phyloP scores from a whole-genome alignment of 768 basidiomycete genomes.

The Clathrus columnatus region DNA sequence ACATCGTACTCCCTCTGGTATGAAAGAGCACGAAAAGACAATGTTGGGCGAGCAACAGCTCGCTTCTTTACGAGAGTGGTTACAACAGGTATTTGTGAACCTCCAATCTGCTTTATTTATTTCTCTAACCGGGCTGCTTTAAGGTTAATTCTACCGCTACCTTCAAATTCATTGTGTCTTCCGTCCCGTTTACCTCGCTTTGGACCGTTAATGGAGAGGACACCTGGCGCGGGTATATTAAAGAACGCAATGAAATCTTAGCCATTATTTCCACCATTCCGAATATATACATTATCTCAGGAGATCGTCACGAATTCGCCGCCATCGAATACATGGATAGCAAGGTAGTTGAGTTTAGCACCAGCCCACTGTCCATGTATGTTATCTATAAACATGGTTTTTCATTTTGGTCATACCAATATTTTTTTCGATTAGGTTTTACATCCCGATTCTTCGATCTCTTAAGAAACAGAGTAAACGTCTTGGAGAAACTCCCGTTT shows the following conservation, averaged over 20 bases:
- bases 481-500: slow-evolving; percentile 5
- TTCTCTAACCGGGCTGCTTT: not conserved
- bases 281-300: slow-evolving; percentile 61
- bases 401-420: not conserved
- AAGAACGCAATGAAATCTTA: slow-evolving; percentile 52
- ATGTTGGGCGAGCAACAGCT: slow-evolving; percentile 68
- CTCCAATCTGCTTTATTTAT: not conserved
- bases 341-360: slow-evolving; percentile 55
- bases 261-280: slow-evolving; percentile 53
- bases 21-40: slow-evolving; percentile 28
- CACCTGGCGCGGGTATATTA: slow-evolving; percentile 58
- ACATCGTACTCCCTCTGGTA: slow-evolving; percentile 34
- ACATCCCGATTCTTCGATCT: slow-evolving; percentile 51
- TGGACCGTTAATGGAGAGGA: slow-evolving; percentile 61
- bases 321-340: slow-evolving; percentile 49
- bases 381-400: not conserved
- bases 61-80: slow-evolving; percentile 53
- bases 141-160: slow-evolving; percentile 61
- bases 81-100: slow-evolving; percentile 32
- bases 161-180: slow-evolving; percentile 71
- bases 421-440: slow-evolving; percentile 28
- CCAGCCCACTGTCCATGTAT: slow-evolving; percentile 54
- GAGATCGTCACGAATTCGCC: slow-evolving; percentile 76
- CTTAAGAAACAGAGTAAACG: slow-evolving; percentile 35
- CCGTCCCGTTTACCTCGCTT: slow-evolving; percentile 66